Evolutionary conservation across 345 rosid genomes (phyloP).

Genomic region (Melastoma malabathricum): DNA sequence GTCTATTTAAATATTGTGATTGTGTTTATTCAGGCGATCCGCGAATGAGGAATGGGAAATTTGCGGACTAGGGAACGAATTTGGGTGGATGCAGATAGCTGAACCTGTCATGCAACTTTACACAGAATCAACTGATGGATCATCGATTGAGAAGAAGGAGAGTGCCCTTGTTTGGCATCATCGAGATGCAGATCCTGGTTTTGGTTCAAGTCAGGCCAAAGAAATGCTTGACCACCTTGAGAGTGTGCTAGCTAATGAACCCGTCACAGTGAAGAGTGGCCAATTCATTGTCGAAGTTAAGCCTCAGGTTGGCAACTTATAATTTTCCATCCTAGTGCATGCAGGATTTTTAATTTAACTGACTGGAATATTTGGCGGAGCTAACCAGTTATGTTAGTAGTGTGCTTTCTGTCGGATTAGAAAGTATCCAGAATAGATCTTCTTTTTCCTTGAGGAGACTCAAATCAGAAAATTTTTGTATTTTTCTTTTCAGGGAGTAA

Average conservation of each 20-base stretch:
- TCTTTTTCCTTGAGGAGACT: no score
- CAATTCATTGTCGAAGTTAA: slow-evolving; percentile 68
- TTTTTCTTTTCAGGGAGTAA: slow-evolving; percentile 36
- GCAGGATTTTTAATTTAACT: no score
- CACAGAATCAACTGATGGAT: slow-evolving; percentile 69
- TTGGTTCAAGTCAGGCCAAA: slow-evolving; percentile 71
- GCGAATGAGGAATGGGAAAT: slow-evolving; percentile 31
- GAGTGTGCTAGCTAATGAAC: slow-evolving; percentile 64
- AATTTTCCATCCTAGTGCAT: not conserved
- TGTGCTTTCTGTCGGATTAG: no score
- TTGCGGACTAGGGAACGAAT: slow-evolving; percentile 39
- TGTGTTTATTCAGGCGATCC: slow-evolving; percentile 30
- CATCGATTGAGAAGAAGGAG: slow-evolving; percentile 52
- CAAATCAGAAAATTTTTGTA: not conserved
- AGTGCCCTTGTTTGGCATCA: slow-evolving; percentile 74
- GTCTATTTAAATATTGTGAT: not conserved
- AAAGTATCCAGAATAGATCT: no score
- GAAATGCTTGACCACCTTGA: slow-evolving; percentile 71
- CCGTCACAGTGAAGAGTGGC: slow-evolving; percentile 60
- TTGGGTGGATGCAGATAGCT: slow-evolving; percentile 57
- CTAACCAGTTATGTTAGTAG: no score
- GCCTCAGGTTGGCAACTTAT: slow-evolving; percentile 38
- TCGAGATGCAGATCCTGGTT: slow-evolving; percentile 59
- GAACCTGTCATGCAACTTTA: slow-evolving; percentile 63
- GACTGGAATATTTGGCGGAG: no score